Evolutionary conservation across 345 rosid species (phyloP).

Genomic region (Anastatica hierochuntica): DNA sequence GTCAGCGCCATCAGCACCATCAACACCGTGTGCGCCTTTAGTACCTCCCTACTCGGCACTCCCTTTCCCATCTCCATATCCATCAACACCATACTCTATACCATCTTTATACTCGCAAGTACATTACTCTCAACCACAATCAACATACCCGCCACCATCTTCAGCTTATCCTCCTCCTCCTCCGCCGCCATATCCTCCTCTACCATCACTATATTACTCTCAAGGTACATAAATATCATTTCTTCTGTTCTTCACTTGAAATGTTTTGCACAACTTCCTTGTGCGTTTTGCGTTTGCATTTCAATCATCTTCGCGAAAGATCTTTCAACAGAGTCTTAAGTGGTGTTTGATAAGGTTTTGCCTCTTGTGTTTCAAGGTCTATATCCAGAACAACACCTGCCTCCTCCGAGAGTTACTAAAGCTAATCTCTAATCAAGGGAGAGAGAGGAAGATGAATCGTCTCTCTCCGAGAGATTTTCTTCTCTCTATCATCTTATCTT

Average conservation of each 20-base stretch:
- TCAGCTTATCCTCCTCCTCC: slow-evolving; percentile 35
- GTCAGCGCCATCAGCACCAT: slow-evolving; percentile 35
- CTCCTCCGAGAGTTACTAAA: slow-evolving; percentile 51
- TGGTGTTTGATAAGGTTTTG: no score
- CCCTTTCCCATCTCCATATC: slow-evolving; percentile 26
- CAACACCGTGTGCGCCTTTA: slow-evolving; percentile 38
- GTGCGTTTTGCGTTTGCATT: no score
- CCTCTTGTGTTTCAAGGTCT: slow-evolving; percentile 34
- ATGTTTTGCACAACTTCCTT: no score
- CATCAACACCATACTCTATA: slow-evolving; percentile 24
- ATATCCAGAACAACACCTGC: slow-evolving; percentile 49
- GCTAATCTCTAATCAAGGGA: slow-evolving; percentile 8
- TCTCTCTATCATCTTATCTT: slow-evolving; percentile 20
- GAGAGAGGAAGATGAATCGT: slow-evolving; percentile 21
- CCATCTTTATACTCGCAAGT: slow-evolving; percentile 25
- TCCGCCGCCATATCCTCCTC: slow-evolving; percentile 35
- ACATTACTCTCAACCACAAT: no score
- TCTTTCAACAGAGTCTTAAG: no score
- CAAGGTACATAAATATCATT: slow-evolving; percentile 28
- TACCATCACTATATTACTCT: slow-evolving; percentile 40
- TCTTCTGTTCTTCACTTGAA: neutral
- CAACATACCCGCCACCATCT: slow-evolving; percentile 26
- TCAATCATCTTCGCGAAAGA: no score
- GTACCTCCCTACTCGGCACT: slow-evolving; percentile 28
- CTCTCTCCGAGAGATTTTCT: slow-evolving; percentile 22